Evolutionary conservation across 2,329 filamentous ascomycete genomes (phyloP).

Genomic region (Lasiodiplodia citricola): DNA sequence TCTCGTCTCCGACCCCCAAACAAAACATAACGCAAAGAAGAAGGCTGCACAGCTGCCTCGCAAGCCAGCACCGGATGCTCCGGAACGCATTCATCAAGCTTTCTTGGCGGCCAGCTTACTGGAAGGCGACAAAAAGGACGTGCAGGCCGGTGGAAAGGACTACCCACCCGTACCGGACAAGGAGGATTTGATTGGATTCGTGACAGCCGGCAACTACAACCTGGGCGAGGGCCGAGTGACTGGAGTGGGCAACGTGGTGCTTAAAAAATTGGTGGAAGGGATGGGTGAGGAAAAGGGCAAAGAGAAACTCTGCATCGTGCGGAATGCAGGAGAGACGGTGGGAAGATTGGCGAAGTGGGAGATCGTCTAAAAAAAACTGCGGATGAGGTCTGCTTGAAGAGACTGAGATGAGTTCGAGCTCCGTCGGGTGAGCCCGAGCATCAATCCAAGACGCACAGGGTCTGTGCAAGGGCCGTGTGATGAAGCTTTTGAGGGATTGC

Average conservation of each 20-base stretch:
- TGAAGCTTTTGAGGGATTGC: not conserved
- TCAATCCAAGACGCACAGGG: not conserved
- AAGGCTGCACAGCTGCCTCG: slow-evolving; percentile 28
- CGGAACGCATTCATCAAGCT: slow-evolving; percentile 54
- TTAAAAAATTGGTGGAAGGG: slow-evolving; percentile 61
- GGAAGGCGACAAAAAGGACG: slow-evolving; percentile 40
- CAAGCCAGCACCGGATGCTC: slow-evolving; percentile 40
- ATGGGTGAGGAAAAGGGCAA: slow-evolving; percentile 41
- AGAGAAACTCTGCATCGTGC: slow-evolving; percentile 72
- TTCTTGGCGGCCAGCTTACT: slow-evolving; percentile 53
- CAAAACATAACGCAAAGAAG: slow-evolving; percentile 32
- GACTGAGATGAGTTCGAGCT: not conserved
- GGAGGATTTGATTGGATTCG: slow-evolving; percentile 83
- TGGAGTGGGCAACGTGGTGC: slow-evolving; percentile 73
- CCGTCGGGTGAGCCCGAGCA: no score
- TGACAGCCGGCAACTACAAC: slow-evolving; percentile 85
- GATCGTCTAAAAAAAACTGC: not conserved
- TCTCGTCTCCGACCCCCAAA: slow-evolving; percentile 48
- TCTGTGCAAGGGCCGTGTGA: not conserved
- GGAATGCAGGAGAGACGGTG: slow-evolving; percentile 77
- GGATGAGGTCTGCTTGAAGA: not conserved
- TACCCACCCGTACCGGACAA: slow-evolving; percentile 74
- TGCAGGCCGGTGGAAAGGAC: slow-evolving; percentile 40
- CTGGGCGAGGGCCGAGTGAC: slow-evolving; percentile 76
- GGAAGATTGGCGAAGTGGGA: slow-evolving; percentile 85